Base-by-base conservation (phyloP, 164 flowering plant species). In the Umbilicus rupestris region DNA sequence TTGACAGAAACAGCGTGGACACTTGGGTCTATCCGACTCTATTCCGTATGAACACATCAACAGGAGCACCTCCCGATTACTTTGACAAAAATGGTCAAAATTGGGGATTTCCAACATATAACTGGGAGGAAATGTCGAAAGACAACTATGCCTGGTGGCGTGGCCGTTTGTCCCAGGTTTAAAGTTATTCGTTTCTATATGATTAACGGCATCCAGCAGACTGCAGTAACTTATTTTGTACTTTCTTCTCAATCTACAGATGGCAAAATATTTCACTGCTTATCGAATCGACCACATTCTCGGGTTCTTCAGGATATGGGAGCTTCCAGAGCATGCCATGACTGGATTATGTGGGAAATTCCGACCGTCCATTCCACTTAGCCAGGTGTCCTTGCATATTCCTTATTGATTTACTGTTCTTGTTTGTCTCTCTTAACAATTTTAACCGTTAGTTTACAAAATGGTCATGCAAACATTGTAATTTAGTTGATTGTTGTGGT, bases 61-160 rank as follows among this genome's bases (percentile, higher is more conserved):
- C 96, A 22, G 97, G 97, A 59, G 96, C 97, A 50, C 98, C 96
- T 67, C 97, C 97, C 0, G 97, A 93, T 79, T 92, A 87, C 76
- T 93, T 88, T 78, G 94, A 88, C 72, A 88, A 87, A 80, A 90
- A 90, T 80, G 97, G 98, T 39, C 98, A 93, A 73, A 93, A 93
- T 66, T 90, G 98, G 97, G 97, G 97, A 65, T 93, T 93, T 69
- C 96, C 97, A 16, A 93, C 97, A 63, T 90, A 93, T 75, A 93
- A 90, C 67, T 93, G 96, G 96, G 97, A 93, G 78, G 98, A 93
- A 79, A 90, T 93, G 96, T 84, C 94, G 35, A 93, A 90, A 73
- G 97, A 92, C 73, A 89, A 89, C 71, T 94, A 91, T 85, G 95
- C 80, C 67, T 94, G 98, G 98, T 94, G 98, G 98, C 89, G 98